A percentile compares a stretch with the other conserved stretches of the same genome.
Conservation (phyloP, 768 basidiomycete genomes). For the Suillus luteus region DNA sequence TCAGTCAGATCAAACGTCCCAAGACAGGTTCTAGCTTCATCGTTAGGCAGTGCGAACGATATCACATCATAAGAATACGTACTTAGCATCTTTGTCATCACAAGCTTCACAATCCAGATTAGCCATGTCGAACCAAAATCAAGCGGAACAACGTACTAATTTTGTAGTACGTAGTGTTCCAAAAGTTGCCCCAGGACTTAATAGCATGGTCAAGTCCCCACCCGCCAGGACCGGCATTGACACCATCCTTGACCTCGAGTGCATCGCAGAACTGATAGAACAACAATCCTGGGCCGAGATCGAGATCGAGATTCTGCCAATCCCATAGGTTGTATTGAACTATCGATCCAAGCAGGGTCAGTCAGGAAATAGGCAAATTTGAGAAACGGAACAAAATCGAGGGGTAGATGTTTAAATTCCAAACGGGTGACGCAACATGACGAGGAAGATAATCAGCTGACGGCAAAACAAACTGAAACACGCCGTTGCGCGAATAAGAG, state of each 20-base stretch:
- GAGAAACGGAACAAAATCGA: not conserved
- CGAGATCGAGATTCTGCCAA: conserved; percentile 65
- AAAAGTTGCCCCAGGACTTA: conserved; percentile 60
- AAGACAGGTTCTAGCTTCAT: conserved; percentile 42
- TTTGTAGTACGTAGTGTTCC: conserved; percentile 49
- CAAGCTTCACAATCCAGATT: conserved; percentile 46
- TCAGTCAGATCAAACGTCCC: conserved; percentile 41
- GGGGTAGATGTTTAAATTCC: not conserved
- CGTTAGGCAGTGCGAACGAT: conserved; percentile 26
- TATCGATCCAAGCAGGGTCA: conserved; percentile 19
- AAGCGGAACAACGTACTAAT: conserved; percentile 38
- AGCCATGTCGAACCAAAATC: not conserved
- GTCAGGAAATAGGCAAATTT: not conserved
- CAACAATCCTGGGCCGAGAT: conserved; percentile 38
- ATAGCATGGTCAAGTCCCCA: conserved; percentile 68
- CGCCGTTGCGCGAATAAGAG: not conserved
- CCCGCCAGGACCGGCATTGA: conserved; percentile 46
- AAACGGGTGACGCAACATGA: not conserved
- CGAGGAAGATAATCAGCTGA: not conserved
- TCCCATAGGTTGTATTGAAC: conserved; percentile 48
- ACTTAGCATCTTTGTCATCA: conserved; percentile 48
- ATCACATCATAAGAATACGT: conserved; percentile 24
- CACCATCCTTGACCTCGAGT: conserved; percentile 39
- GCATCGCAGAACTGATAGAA: conserved; percentile 46
- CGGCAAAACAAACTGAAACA: not conserved